phyloP scores from a whole-genome alignment of 441 rosid genomes.

The Pelargonium myrrhifolium region DNA sequence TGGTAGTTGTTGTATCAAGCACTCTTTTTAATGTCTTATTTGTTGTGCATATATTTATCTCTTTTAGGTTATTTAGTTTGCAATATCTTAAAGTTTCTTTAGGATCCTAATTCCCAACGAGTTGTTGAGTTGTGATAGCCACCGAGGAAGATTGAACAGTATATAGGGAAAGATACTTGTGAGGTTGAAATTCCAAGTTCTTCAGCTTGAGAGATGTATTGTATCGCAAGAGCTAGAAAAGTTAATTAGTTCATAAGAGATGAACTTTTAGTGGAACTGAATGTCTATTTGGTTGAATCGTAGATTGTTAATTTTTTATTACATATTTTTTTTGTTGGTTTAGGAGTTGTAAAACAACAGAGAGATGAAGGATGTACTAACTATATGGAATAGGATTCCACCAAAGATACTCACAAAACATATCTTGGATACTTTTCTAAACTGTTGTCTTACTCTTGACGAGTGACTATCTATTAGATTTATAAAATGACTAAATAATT shows the following conservation, averaged over 20 bases:
- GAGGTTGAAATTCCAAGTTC: not conserved
- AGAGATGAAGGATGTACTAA: not conserved
- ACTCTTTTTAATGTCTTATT: not conserved
- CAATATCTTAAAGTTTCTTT: not conserved
- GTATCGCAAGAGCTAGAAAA: not conserved
- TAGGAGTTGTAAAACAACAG: not conserved
- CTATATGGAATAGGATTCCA: too few relatives aligned
- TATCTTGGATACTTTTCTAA: too few relatives aligned
- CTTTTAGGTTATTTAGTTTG: not conserved
- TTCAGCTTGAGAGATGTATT: not conserved
- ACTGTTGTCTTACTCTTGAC: not conserved
- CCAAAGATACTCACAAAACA: too few relatives aligned
- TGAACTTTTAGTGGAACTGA: not conserved
- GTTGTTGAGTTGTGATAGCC: not conserved
- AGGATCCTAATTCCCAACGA: not conserved
- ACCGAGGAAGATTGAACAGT: not conserved
- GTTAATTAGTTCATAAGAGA: not conserved
- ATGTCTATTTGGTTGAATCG: not conserved
- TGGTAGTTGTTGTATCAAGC: not conserved
- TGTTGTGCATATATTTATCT: not conserved
- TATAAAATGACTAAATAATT: not conserved
- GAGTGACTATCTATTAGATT: not conserved
- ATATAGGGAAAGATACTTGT: not conserved
- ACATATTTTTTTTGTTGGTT: not conserved
- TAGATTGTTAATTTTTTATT: not conserved